Conservation (phyloP, 2,329 filamentous ascomycete genomes). For the Scortechinia acanthostroma region DNA sequence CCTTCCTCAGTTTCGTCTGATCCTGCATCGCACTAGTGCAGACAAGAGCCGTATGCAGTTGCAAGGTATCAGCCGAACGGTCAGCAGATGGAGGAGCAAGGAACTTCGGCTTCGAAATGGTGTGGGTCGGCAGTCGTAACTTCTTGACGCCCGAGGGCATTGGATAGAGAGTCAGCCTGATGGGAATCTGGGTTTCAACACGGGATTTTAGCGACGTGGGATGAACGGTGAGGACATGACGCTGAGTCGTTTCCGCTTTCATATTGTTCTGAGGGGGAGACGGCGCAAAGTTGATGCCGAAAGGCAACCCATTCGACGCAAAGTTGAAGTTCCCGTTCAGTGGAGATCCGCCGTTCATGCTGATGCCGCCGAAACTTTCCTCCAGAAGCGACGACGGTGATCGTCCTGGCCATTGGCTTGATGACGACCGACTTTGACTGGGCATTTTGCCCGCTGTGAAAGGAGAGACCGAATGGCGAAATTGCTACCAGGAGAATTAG, state of each 20-base stretch:
- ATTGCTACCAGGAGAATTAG: not conserved
- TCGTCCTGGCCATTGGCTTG: constrained; percentile 24
- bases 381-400: constrained; percentile 31
- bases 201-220: constrained; percentile 75
- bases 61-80: constrained; percentile 66
- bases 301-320: constrained; percentile 17
- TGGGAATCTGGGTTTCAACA: constrained; percentile 92
- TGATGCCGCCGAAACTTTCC: constrained; percentile 32
- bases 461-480: too few relatives aligned
- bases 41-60: constrained; percentile 74
- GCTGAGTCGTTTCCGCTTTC: constrained; percentile 22
- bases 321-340: constrained; percentile 25
- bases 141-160: constrained; percentile 71
- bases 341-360: constrained; percentile 30
- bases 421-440: not conserved
- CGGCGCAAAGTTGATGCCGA: constrained; percentile 9
- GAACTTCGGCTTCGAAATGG: constrained; percentile 89
- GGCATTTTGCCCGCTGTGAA: not conserved
- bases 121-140: constrained; percentile 79
- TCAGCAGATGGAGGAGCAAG: constrained; percentile 66
- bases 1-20: constrained; percentile 55
- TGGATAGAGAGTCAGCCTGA: constrained; percentile 71
- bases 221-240: constrained; percentile 45
- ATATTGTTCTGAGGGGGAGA: constrained; percentile 11
- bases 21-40: constrained; percentile 89